Conservation (phyloP, 1,139 yeast species). For the Schwanniomyces etchellsii region DNA sequence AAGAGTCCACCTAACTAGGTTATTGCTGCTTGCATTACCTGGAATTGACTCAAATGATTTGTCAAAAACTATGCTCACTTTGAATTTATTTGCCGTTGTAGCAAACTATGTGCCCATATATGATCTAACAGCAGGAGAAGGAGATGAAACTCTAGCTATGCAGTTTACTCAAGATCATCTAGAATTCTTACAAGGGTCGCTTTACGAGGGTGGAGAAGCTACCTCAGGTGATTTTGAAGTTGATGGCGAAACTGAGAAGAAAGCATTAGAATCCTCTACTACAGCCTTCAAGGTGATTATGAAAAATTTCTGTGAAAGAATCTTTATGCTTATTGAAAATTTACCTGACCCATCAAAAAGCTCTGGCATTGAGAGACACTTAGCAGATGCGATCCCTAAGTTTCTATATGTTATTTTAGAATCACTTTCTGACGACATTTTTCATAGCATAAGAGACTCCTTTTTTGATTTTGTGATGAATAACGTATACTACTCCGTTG, state of each 20-base stretch:
- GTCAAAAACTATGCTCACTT: slow-evolving; percentile 62
- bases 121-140: slow-evolving; percentile 40
- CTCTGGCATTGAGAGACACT: slow-evolving; percentile 44
- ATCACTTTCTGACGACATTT: slow-evolving; percentile 63
- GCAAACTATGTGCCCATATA: slow-evolving; percentile 71
- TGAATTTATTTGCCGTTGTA: slow-evolving; percentile 66
- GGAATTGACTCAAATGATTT: slow-evolving; percentile 91
- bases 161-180: slow-evolving; percentile 68
- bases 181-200: slow-evolving; percentile 37
- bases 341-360: slow-evolving; percentile 58
- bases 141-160: slow-evolving; percentile 57
- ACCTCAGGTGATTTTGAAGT: slow-evolving; percentile 12
- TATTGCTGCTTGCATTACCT: slow-evolving; percentile 64
- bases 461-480: slow-evolving; percentile 53
- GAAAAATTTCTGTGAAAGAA: slow-evolving; percentile 49
- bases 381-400: slow-evolving; percentile 57
- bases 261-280: slow-evolving; percentile 70
- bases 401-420: slow-evolving; percentile 65
- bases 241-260: slow-evolving; percentile 42
- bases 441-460: slow-evolving; percentile 44
- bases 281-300: slow-evolving; percentile 63
- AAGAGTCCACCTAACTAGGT: slow-evolving; percentile 73
- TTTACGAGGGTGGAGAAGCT: slow-evolving; percentile 15
- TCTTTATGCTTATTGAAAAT: slow-evolving; percentile 68
- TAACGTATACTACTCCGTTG: slow-evolving; percentile 59